These are phyloP conservation scores for Megacollybia platyphylla DNA, from an alignment of 1,284 basidiomycete species.

Conservation along the genomic window DNA sequence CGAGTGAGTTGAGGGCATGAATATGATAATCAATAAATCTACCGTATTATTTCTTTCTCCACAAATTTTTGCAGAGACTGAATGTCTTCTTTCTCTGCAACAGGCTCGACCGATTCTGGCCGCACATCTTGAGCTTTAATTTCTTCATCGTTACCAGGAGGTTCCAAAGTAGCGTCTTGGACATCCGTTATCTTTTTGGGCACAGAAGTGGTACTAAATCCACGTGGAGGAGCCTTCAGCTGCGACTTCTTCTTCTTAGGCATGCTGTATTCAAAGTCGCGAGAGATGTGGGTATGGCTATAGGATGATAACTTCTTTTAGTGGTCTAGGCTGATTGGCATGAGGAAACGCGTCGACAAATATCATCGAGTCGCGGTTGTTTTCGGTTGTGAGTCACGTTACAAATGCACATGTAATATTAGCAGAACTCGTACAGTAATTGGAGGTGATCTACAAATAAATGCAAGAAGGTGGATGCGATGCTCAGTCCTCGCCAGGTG, in stretches of 20 bases:
- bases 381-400: not conserved
- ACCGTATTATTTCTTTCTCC: constrained; percentile 81
- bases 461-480: not conserved
- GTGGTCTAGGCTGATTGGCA: no score
- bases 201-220: constrained; percentile 82
- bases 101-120: constrained; percentile 3
- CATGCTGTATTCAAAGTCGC: constrained; percentile 24
- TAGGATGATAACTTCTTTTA: no score
- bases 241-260: constrained; percentile 84
- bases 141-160: constrained; percentile 1
- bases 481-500: constrained; percentile 3
- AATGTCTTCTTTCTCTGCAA: constrained; percentile 7
- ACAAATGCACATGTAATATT: not conserved
- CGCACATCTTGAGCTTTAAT: not conserved
- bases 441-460: no score
- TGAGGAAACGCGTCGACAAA: no score
- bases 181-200: constrained; percentile 57
- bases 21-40: constrained; percentile 41
- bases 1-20: not conserved
- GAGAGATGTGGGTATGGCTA: no score
- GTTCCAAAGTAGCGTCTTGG: constrained; percentile 13
- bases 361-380: no score
- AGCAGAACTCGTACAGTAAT: no score
- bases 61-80: constrained; percentile 52
- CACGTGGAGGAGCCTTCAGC: constrained; percentile 59